A percentile compares a stretch with the other conserved stretches of the same genome.
Evolutionary conservation across 1,139 yeast species (phyloP).

Genomic region (Scheffersomyces segobiensis): DNA sequence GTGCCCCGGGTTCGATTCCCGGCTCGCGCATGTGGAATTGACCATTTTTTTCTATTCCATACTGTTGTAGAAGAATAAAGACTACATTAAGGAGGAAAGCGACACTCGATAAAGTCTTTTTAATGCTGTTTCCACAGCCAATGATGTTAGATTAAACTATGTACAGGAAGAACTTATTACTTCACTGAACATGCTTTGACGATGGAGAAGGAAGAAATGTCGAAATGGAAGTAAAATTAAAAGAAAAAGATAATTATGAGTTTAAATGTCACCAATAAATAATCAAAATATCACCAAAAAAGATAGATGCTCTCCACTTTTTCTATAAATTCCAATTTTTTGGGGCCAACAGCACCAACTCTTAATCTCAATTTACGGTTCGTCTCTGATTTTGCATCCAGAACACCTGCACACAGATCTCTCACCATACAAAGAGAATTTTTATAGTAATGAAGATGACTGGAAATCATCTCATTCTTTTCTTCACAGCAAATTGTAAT

Average conservation of each 20-base stretch:
- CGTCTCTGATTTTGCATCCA: constrained; percentile 5
- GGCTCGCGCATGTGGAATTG: constrained; percentile 14
- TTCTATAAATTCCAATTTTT: not conserved
- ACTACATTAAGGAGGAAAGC: not conserved
- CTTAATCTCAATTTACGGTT: constrained; percentile 2
- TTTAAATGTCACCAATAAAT: not conserved
- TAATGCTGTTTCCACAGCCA: not conserved
- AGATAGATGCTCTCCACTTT: too few relatives aligned
- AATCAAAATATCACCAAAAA: too few relatives aligned
- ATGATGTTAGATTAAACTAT: not conserved
- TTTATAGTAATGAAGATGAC: not conserved
- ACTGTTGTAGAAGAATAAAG: not conserved
- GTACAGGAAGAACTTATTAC: not conserved
- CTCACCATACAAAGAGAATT: not conserved
- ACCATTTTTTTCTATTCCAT: too few relatives aligned
- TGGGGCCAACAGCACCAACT: not conserved
- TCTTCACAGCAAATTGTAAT: constrained; percentile 28
- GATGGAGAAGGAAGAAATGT: not conserved
- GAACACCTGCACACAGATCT: not conserved
- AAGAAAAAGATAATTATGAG: too few relatives aligned
- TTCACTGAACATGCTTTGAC: not conserved
- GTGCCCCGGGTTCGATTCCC: constrained; percentile 24
- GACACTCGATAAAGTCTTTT: not conserved
- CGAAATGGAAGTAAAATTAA: not conserved
- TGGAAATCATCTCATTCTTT: not conserved